phyloP scores from a whole-genome alignment of 1,284 basidiomycete genomes.

The Spongispora temasekensis region DNA sequence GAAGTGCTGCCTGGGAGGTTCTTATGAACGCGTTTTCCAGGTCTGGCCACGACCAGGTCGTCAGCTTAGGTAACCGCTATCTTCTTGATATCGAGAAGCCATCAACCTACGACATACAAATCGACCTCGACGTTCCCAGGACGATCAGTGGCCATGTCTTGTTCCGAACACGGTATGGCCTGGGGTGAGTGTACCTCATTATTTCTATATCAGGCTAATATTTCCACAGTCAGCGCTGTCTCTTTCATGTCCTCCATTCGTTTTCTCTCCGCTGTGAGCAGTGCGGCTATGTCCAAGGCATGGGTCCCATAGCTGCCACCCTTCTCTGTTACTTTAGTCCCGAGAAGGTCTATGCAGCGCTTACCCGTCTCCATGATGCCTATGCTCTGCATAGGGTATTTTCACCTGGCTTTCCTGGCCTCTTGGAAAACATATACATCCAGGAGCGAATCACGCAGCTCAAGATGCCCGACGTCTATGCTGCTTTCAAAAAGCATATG shows the following conservation, averaged over 20 bases:
- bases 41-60: constrained; percentile 45
- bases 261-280: constrained; percentile 82
- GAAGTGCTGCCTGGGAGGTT: constrained; percentile 89
- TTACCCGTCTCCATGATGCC: constrained; percentile 85
- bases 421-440: constrained; percentile 92
- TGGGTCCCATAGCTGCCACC: constrained; percentile 97
- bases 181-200: constrained; percentile 62
- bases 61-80: constrained; percentile 57
- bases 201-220: constrained; percentile 12
- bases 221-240: constrained; percentile 74
- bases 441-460: constrained; percentile 86
- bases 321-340: constrained; percentile 93
- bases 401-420: constrained; percentile 92
- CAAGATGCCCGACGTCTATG: constrained; percentile 88
- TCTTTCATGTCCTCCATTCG: constrained; percentile 94
- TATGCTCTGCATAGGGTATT: constrained; percentile 92
- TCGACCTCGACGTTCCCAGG: constrained; percentile 96
- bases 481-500: constrained; percentile 82
- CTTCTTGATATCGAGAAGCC: constrained; percentile 70
- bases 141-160: constrained; percentile 95
- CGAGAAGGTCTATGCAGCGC: constrained; percentile 81
- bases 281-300: constrained; percentile 99
- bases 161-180: constrained; percentile 95
- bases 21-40: constrained; percentile 58
- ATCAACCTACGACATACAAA: constrained; percentile 92